phyloP scores from a whole-genome alignment of 225 moss, liverwort and hornwort species.

The Pseudoscleropodium purum region DNA sequence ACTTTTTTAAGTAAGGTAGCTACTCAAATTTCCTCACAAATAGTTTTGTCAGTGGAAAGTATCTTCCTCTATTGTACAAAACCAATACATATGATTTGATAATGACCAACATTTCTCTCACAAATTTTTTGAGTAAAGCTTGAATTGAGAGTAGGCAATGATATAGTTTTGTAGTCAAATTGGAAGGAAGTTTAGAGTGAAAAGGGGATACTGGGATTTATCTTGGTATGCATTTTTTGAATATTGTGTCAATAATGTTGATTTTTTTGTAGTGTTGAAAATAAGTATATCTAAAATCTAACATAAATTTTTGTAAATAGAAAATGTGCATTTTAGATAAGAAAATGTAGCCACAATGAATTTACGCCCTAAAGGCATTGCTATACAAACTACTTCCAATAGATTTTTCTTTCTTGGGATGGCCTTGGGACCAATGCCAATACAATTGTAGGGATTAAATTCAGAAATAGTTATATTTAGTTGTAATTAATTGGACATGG shows the following conservation, averaged over 20 bases:
- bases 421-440: no score
- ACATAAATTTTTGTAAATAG: neutral
- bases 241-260: no score
- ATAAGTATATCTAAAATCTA: neutral
- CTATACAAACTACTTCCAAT: neutral
- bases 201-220: no score
- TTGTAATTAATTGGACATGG: neutral
- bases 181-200: neutral
- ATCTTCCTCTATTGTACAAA: accelerated
- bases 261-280: neutral
- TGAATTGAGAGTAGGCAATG: neutral
- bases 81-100: neutral
- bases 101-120: neutral
- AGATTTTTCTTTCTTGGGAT: accelerated
- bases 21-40: neutral
- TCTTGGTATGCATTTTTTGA: neutral
- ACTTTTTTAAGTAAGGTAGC: neutral
- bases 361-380: accelerated
- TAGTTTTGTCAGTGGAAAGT: neutral
- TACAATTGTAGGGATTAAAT: neutral
- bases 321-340: neutral
- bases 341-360: no score
- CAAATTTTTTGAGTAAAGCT: neutral
- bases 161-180: neutral
- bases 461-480: neutral